These are phyloP conservation scores for Bremia lactucae DNA, from an alignment of 352 stramenopile species.

Conservation along the genomic window DNA sequence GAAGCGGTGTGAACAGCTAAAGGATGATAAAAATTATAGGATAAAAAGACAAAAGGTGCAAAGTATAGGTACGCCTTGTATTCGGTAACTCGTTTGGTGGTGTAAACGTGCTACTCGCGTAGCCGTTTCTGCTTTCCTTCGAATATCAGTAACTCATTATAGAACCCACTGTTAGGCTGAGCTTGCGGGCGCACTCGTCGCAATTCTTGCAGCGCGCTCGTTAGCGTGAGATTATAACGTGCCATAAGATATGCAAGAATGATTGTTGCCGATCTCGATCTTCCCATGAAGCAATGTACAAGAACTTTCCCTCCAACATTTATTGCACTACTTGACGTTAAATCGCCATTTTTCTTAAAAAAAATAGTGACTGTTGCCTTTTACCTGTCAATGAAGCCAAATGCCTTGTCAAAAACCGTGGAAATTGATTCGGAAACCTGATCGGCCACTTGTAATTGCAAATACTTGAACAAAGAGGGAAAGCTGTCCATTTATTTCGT, in stretches of 20 bases:
- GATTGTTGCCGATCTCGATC: slow-evolving; percentile 56
- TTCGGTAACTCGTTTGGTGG: slow-evolving; percentile 9
- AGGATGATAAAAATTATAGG: too few species aligned
- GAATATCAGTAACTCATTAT: slow-evolving; percentile 29
- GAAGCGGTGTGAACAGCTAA: slow-evolving; percentile 22
- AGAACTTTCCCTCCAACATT: slow-evolving; percentile 37
- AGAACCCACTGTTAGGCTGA: slow-evolving; percentile 60
- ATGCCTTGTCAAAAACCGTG: slow-evolving; percentile 29
- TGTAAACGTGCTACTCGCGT: slow-evolving; percentile 10
- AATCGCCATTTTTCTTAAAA: background rate
- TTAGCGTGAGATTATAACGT: slow-evolving; percentile 22
- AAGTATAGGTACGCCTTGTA: slow-evolving; percentile 25
- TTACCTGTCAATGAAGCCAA: slow-evolving; percentile 56
- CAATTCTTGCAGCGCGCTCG: slow-evolving; percentile 30
- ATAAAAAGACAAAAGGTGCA: slow-evolving; percentile 11
- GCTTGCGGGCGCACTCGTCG: slow-evolving; percentile 40
- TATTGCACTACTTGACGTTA: slow-evolving; percentile 22
- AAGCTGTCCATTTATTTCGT: slow-evolving; percentile 23
- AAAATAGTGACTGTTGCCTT: background rate
- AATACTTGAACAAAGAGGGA: slow-evolving; percentile 38
- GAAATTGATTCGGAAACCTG: slow-evolving; percentile 27
- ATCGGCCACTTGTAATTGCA: slow-evolving; percentile 45
- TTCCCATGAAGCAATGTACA: slow-evolving; percentile 67
- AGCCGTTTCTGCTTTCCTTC: slow-evolving; percentile 26
- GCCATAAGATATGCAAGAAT: slow-evolving; percentile 57